Evolutionary conservation across 2,329 filamentous ascomycete species (phyloP), one percentile per base, ranked within the genome.

Genomic region (Orbilia blumenaviensis): DNA sequence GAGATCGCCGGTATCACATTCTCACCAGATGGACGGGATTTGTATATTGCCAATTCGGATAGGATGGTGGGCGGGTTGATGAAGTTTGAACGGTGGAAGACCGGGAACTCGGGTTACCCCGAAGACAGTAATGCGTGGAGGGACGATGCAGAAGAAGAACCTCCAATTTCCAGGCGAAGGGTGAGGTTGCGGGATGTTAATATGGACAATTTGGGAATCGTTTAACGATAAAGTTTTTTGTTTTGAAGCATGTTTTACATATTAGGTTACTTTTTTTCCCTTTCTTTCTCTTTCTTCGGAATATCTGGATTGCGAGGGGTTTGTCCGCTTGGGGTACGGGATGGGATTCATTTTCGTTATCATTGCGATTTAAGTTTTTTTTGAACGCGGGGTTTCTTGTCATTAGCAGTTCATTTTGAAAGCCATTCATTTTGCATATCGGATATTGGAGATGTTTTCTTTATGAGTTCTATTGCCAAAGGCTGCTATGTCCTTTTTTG

Each of bases 41-140:
- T 94, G n/a, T 87, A 89, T 62, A 85, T 92, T 1, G 86, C 91
- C 8, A 92, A 91, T 79, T 87, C 86, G 56, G 91, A 94, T 79
- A 82, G 82, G 38, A 84, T 85, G 64, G 87, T 91, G 38, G 91
- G 91, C 36, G 91, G 91, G 0, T 82, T 93, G 32, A 82, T 91
- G 79, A 86, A 89, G 80, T 84, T 91, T 50, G 88, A 89, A 78
- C 85, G 87, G 16, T 76, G 72, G 72, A 76, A 66, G 64, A 69
- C 41, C n/a, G 72, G 72, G 48, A 25, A 64, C 16, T 23, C 38
- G 29, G 64, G 64, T 18, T 68, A 69, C 38, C 27, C 50, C 56
- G 64, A 76, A 16, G 56, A 69, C 8, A n/a, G n/a, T n/a, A 58
- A 69, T 34, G 48, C 34, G 29, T 60, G 63, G 32, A 66, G 48